Base-by-base conservation (phyloP, 805 yeast species). In the Yarrowia deformans region DNA sequence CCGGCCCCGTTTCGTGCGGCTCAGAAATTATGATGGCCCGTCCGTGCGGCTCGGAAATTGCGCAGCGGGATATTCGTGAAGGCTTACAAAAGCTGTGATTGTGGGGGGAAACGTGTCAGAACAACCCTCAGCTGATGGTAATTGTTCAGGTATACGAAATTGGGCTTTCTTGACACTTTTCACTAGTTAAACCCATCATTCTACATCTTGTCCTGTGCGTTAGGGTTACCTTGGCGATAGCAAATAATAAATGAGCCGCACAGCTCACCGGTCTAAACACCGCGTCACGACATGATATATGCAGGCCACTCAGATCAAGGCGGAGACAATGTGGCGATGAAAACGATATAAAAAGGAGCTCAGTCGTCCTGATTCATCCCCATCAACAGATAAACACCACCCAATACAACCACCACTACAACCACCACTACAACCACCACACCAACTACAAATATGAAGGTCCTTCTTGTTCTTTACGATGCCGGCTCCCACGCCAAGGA, bases 21-120 rank as follows among this genome's bases (percentile, higher is more conserved):
- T 46, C 34, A 10, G 8, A 23, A 46, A 46, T 46, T 46, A 10
- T 23, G 10, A 4, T 14, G 48, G 14, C 10, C 34, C 50, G n/a
- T 13, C n/a, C 34, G 34, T 46, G 50, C 50, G 50, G 50, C 50
- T 46, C 50, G n/a, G 16, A 23, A 46, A 46, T 46, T 46, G 34
- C 1, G 5, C 6, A 16, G 18, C 45, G 48, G 29, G 29, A 34
- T 34, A 34, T 34, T 34, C 37, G 37, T 3, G 8, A 34, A 34
- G 37, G 10, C 37, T 23, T 23, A 23, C 29, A 23, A 23, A 23
- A 23, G 29, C 29, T 23, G 29, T 4, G 29, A 23, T 23, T 4
- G 29, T 23, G 4, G 29, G 4, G 4, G 4, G 4, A 23, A 4
- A 23, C 29, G 29, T 23, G 29, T 23, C 29, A 23, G 4, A 23